Base-by-base conservation (phyloP, 2,329 filamentous ascomycete species). In the Akanthomyces dipterigenus region DNA sequence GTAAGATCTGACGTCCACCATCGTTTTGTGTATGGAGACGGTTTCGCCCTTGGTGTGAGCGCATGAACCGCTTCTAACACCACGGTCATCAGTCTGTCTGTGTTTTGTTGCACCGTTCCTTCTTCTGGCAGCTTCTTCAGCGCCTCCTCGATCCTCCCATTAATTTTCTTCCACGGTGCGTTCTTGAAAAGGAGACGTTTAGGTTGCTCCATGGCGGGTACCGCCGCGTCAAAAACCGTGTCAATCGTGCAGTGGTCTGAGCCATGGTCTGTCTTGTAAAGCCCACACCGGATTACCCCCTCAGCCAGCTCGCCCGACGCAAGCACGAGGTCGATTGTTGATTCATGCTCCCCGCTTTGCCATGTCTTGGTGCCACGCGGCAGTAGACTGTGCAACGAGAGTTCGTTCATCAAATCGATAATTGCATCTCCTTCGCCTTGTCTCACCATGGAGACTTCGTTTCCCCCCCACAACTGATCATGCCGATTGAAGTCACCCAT, bases 391-490 rank as follows among this genome's bases (percentile, higher is more conserved):
- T 62, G 61, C 2, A 76, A 69, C 54, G 55, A 58, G 62, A 67
- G 68, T 36, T 74, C 66, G 62, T 63, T 70, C 65, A 76, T 75
- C 5, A 76, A 63, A 54, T 74, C 62, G 54, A 76, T 71, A 46
- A 75, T 73, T 51, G 60, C 64, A 50, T 74, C 67, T 12, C 12
- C 73, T 67, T 76, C 70, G n/a, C 73, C 73, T 63, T 77, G 65
- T 59, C 70, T 69, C 22, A 40, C 46, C 16, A 49, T 20, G 5
- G 42, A 63, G 22, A 65, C 56, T 12, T 64, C 60, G 16, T 65
- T 64, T 28, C 64, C 67, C 62, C 64, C 65, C 67, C 48, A 67
- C 9, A 68, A 61, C 24, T 63, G 36, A 45, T 67, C 59, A 18
- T 66, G 46, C 8, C 61, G 49, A 26, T 67, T 67, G 42, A 68